phyloP scores from a whole-genome alignment of 1,284 basidiomycete species.

The Fomitopsis betulina region DNA sequence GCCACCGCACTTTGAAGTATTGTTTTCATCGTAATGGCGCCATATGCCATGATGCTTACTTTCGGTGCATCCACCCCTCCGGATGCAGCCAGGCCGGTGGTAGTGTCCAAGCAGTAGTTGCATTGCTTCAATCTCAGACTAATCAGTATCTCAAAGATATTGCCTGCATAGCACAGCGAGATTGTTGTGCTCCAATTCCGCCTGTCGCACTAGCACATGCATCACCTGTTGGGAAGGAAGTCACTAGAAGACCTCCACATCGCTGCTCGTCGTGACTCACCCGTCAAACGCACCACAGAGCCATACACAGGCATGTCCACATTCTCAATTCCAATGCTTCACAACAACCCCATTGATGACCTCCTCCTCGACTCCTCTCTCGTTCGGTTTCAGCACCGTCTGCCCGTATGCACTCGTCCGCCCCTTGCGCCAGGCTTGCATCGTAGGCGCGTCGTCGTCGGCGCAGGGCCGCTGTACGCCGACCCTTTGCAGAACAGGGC shows the following conservation, averaged over 20 bases:
- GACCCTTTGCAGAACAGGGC: conserved; percentile 33
- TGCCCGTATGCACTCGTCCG: conserved; percentile 33
- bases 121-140: no score
- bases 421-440: conserved; percentile 33
- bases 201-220: no score
- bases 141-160: no score
- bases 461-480: conserved; percentile 29
- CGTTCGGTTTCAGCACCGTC: conserved; percentile 25
- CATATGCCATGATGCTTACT: no score
- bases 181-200: no score
- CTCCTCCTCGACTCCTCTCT: conserved; percentile 41
- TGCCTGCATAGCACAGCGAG: no score
- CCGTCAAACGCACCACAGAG: neutral
- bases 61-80: no score
- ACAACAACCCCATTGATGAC: conserved; percentile 40
- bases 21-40: no score
- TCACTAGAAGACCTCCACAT: neutral
- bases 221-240: neutral
- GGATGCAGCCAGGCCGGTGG: no score
- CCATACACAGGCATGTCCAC: neutral
- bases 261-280: neutral
- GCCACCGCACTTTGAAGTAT: no score
- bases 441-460: conserved; percentile 31
- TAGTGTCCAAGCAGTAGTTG: no score
- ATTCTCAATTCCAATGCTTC: conserved; percentile 18